These are phyloP conservation scores for Triglochin maritima DNA, from an alignment of 106 monocot species.

Conservation along the genomic window DNA sequence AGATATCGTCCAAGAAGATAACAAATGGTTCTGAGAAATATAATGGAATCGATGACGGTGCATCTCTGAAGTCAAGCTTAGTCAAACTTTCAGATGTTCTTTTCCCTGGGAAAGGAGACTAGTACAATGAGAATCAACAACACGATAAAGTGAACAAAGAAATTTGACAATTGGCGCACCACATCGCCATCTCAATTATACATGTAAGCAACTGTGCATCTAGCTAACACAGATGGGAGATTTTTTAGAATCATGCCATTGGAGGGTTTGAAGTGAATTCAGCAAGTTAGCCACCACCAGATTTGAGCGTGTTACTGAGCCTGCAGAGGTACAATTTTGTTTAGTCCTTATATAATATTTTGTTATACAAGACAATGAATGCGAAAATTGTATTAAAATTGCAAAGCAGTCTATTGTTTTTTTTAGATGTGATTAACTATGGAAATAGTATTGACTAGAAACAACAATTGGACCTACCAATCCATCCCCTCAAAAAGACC, in stretches of 20 bases:
- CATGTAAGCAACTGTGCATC: constrained; percentile 5
- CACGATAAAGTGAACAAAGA: not conserved
- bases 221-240: not conserved
- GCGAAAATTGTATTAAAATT: not conserved
- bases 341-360: not conserved
- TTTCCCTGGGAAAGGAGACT: too few relatives aligned
- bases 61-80: too few relatives aligned
- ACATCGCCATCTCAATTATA: constrained; percentile 4
- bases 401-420: not conserved
- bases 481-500: constrained; percentile 96
- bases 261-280: not conserved
- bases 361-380: not conserved
- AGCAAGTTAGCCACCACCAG: constrained; percentile 9
- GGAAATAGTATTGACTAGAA: not conserved
- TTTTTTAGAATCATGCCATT: not conserved
- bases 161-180: not conserved
- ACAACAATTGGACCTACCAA: constrained; percentile 36
- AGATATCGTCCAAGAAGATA: too few relatives aligned
- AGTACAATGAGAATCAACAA: too few relatives aligned
- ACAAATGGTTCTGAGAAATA: too few relatives aligned
- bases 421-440: not conserved
- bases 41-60: too few relatives aligned
- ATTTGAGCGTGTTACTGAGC: constrained; percentile 15
- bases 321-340: not conserved
- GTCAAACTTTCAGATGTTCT: too few relatives aligned